Base-by-base conservation (phyloP, 2,329 filamentous ascomycete genomes). In the Cladosporium phlei region DNA sequence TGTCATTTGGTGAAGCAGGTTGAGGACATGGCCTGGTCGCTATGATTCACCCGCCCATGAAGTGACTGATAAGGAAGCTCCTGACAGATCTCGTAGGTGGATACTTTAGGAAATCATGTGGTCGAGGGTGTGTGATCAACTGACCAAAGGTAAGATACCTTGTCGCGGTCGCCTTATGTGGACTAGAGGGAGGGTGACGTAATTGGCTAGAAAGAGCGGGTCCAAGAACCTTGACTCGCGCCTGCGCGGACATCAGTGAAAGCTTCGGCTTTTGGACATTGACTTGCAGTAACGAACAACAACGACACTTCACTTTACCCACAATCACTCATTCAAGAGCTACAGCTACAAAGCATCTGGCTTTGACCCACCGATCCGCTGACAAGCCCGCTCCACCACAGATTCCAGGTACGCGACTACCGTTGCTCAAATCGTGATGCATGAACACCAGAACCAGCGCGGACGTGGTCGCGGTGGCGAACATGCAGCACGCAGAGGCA, bases 21-120 rank as follows among this genome's bases (percentile, higher is more conserved):
- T 33, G 28, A 35, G 22, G 29, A 34, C 38, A 24, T 44, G 35
- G 30, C 40, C 40, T 44, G 24, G 28, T 44, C 30, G 40, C 22
- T 12, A 8, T 24, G 25, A 16, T 16, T 38, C 35, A 38, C 21
- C 34, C 16, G 21, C 19, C 34, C 34, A 38, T 38, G n/a, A n/a
- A n/a, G n/a, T n/a, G n/a, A n/a, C n/a, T n/a, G n/a, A n/a, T n/a
- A n/a, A n/a, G n/a, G n/a, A n/a, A n/a, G n/a, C n/a, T n/a, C n/a
- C n/a, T n/a, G n/a, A n/a, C n/a, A n/a, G n/a, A n/a, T n/a, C n/a
- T n/a, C n/a, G n/a, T n/a, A n/a, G n/a, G n/a, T n/a, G n/a, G n/a
- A n/a, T n/a, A n/a, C n/a, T n/a, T n/a, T n/a, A n/a, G n/a, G n/a
- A n/a, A n/a, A n/a, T n/a, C n/a, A n/a, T n/a, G n/a, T n/a, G n/a